Evolutionary conservation across 768 basidiomycete genomes (phyloP).

Genomic region (Neoboletus magnificus): DNA sequence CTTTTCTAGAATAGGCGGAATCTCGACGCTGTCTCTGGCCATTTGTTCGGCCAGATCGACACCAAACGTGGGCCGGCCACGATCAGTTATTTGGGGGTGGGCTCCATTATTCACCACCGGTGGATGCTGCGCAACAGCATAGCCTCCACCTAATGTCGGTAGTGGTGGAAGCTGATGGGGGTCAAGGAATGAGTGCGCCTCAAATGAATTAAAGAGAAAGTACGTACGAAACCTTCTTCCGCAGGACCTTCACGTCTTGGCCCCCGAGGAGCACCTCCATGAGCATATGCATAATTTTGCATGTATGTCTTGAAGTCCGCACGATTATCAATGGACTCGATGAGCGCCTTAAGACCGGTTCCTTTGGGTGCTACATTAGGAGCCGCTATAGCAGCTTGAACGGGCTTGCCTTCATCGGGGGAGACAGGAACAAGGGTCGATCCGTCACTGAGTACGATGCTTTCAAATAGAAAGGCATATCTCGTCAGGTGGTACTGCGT

Average conservation of each 20-base stretch:
- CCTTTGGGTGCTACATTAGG: conserved; percentile 32
- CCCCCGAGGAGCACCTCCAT: conserved; percentile 62
- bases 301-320: conserved; percentile 95
- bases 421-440: conserved; percentile 73
- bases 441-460: conserved; percentile 85
- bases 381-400: neutral
- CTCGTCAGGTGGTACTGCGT: conserved; percentile 95
- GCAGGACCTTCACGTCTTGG: conserved; percentile 84
- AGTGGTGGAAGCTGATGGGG: conserved; percentile 57
- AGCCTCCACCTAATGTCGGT: conserved; percentile 39
- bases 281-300: conserved; percentile 95
- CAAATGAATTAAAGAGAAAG: conserved; percentile 2
- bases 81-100: conserved; percentile 44
- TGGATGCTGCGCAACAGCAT: conserved; percentile 26
- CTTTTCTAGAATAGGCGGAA: conserved; percentile 83
- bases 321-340: conserved; percentile 91
- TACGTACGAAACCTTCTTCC: conserved; percentile 92
- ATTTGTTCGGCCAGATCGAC: conserved; percentile 92
- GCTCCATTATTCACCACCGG: conserved; percentile 26
- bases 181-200: conserved; percentile 1
- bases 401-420: conserved; percentile 58
- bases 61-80: conserved; percentile 83
- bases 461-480: conserved; percentile 94
- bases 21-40: conserved; percentile 83
- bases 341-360: conserved; percentile 78